Evolutionary conservation across 108 stramenopile species (phyloP).

Genomic region (Pelagomonas calceolata): DNA sequence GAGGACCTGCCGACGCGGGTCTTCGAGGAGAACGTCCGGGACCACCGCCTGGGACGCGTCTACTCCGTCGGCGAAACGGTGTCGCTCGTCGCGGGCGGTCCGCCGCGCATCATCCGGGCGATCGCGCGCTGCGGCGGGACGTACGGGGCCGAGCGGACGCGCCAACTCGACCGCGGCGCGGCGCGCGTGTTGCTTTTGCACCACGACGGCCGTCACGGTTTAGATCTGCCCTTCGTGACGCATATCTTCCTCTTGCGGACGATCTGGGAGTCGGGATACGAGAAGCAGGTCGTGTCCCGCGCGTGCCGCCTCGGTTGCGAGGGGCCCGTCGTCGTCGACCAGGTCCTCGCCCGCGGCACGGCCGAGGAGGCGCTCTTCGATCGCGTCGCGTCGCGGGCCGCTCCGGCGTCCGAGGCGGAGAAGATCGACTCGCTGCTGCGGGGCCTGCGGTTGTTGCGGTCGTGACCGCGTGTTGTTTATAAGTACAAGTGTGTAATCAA

Average conservation of each 20-base stretch:
- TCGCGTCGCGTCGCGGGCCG: no score
- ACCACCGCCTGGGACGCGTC: neutral
- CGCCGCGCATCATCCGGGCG: no score
- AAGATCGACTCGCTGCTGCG: no score
- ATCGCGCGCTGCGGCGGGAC: neutral
- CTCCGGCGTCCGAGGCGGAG: no score
- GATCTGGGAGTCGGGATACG: conserved; percentile 62
- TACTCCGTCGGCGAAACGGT: neutral
- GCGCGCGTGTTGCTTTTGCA: conserved; percentile 52
- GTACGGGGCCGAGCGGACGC: neutral
- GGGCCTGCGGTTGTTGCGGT: no score
- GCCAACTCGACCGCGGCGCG: neutral
- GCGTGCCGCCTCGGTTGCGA: conserved; percentile 86
- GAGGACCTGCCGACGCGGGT: neutral
- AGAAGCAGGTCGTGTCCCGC: conserved; percentile 70
- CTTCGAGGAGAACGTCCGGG: neutral
- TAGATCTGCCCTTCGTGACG: conserved; percentile 85
- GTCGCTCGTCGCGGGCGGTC: neutral
- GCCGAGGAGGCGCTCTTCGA: conserved; percentile 67
- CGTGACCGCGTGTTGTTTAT: no score
- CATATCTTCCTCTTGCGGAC: conserved; percentile 77
- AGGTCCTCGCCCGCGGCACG: conserved; percentile 61
- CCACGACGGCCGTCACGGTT: conserved; percentile 78
- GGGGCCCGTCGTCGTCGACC: conserved; percentile 67
- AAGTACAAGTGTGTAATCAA: no score